phyloP scores from a whole-genome alignment of 2,329 filamentous ascomycete genomes.

The Blastomyces percursus region DNA sequence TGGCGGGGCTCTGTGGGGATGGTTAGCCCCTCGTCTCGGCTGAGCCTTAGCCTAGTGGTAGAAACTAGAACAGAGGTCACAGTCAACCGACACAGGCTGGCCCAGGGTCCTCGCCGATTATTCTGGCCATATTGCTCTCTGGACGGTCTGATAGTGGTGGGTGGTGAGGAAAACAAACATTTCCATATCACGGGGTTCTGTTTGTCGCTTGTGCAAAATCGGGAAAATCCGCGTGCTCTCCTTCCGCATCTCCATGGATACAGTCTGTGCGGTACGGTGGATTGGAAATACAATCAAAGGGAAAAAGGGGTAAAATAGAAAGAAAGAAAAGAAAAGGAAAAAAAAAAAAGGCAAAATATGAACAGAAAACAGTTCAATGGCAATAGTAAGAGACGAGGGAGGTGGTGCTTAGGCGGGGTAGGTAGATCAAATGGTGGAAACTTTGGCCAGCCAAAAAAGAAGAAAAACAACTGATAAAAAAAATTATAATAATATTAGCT shows the following conservation, averaged over 20 bases:
- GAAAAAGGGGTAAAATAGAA: neutral
- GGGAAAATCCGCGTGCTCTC: constrained; percentile 10
- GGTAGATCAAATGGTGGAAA: neutral
- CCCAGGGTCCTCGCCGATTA: no score
- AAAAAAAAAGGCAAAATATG: neutral
- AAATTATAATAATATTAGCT: constrained; percentile 3
- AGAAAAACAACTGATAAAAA: no score
- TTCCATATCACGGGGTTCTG: neutral
- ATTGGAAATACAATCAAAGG: neutral
- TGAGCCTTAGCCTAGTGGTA: neutral
- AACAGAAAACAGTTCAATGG: neutral
- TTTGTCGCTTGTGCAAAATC: neutral
- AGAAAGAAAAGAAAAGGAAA: neutral
- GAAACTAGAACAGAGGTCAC: neutral
- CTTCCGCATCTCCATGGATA: no score
- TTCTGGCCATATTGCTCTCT: no score
- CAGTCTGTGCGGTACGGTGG: no score
- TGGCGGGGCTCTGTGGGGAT: neutral
- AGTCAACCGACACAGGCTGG: neutral
- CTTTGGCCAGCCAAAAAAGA: neutral
- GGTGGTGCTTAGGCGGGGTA: neutral
- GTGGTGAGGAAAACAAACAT: no score
- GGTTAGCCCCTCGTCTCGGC: neutral
- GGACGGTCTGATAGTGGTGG: no score
- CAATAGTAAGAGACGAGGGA: neutral